These are phyloP conservation scores for Dendrothele bispora DNA, from an alignment of 768 basidiomycete species.

Conservation along the genomic window DNA sequence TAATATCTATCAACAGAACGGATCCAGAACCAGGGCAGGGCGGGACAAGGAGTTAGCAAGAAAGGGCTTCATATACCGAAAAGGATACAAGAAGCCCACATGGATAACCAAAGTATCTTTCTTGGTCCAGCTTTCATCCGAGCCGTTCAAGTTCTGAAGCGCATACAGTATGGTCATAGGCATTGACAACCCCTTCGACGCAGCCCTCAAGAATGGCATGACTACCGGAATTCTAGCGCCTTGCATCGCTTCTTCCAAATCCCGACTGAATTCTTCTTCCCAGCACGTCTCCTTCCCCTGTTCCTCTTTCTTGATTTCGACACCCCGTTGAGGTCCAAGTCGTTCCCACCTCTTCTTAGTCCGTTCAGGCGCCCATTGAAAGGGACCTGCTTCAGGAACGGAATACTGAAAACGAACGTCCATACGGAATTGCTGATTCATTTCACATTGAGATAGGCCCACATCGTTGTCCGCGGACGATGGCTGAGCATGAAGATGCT, in stretches of 20 bases:
- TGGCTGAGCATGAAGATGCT: conserved; percentile 14
- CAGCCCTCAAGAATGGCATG: conserved; percentile 20
- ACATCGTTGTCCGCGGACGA: conserved; percentile 22
- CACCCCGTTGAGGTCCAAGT: too few relatives aligned
- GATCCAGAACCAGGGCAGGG: not conserved
- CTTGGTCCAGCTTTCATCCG: conserved; percentile 28
- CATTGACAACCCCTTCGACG: conserved; percentile 27
- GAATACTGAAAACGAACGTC: conserved; percentile 18
- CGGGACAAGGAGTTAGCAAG: not conserved
- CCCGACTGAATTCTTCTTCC: conserved; percentile 21
- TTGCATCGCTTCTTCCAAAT: conserved; percentile 11
- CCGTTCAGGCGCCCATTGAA: conserved; percentile 31
- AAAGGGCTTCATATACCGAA: not conserved
- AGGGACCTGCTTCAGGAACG: conserved; percentile 18
- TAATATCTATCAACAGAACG: conserved; percentile 20
- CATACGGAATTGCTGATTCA: conserved; percentile 23
- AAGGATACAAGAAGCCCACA: conserved; percentile 14
- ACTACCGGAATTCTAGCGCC: conserved; percentile 1
- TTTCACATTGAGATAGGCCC: conserved; percentile 26
- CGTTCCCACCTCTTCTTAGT: conserved; percentile 23
- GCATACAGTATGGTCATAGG: conserved; percentile 33
- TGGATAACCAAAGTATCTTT: conserved; percentile 31
- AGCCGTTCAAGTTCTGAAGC: conserved; percentile 26
- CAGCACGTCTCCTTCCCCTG: conserved; percentile 16
- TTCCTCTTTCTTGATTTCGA: too few relatives aligned